These are phyloP conservation scores for Ochromonas danica DNA, from an alignment of 108 stramenopile species.

Conservation along the genomic window DNA sequence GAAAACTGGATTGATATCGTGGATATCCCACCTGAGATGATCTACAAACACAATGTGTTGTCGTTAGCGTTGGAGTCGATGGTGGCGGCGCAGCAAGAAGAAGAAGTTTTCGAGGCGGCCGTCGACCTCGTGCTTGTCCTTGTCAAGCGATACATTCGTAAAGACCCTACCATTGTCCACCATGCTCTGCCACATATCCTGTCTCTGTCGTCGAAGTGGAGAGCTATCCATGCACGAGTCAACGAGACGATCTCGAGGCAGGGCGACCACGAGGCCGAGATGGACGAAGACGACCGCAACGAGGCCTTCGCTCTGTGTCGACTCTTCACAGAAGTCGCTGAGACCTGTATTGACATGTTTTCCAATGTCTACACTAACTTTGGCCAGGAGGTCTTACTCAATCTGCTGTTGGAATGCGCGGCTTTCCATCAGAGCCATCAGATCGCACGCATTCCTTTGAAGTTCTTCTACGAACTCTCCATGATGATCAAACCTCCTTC, in stretches of 20 bases:
- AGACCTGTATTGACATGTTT: neutral
- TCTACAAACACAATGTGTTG: neutral
- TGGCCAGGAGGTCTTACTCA: slow-evolving; percentile 6
- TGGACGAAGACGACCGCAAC: neutral
- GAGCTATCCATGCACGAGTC: neutral
- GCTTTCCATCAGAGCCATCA: neutral
- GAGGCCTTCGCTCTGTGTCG: neutral
- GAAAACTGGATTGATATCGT: slow-evolving; percentile 26
- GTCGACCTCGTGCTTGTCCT: slow-evolving; percentile 18
- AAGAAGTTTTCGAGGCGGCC: slow-evolving; percentile 3
- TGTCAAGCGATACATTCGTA: neutral
- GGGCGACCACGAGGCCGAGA: neutral
- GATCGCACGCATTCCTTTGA: slow-evolving; percentile 21
- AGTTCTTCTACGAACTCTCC: slow-evolving; percentile 23
- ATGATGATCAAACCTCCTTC: slow-evolving; percentile 1
- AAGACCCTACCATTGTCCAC: neutral
- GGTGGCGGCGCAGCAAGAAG: neutral
- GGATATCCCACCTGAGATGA: neutral
- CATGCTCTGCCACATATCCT: neutral
- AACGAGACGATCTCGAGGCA: neutral
- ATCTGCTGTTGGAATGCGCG: slow-evolving; percentile 23
- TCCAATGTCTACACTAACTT: neutral
- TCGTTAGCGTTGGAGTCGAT: neutral
- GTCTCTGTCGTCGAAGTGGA: neutral
- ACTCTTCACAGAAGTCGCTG: slow-evolving; percentile 15